These are phyloP conservation scores for Huntiella moniliformis DNA, from an alignment of 2,329 filamentous ascomycete species.

Conservation along the genomic window DNA sequence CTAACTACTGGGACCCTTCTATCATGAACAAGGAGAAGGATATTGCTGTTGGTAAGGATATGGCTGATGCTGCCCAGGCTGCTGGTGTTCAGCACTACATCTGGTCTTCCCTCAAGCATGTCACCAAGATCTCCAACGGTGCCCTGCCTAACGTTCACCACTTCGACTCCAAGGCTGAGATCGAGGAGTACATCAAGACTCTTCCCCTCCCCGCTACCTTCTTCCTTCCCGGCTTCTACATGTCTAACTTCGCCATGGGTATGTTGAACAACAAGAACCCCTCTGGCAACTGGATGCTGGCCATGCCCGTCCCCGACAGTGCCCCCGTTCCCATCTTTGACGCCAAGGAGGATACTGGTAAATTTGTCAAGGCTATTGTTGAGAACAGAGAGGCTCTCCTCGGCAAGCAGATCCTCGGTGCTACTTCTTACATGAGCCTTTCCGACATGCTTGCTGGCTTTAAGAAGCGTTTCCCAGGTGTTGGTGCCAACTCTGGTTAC, in stretches of 20 bases:
- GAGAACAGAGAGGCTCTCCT: constrained; percentile 13
- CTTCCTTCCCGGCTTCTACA: constrained; percentile 33
- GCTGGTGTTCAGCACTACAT: constrained; percentile 27
- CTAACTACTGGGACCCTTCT: constrained; percentile 17
- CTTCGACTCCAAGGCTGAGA: constrained; percentile 38
- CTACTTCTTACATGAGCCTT: constrained; percentile 21
- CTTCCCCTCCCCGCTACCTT: constrained; percentile 31
- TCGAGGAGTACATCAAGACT: constrained; percentile 35
- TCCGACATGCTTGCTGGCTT: constrained; percentile 17
- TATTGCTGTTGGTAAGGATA: constrained; percentile 24
- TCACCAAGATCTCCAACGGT: constrained; percentile 21
- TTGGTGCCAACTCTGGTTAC: constrained; percentile 19
- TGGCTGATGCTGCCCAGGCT: constrained; percentile 26
- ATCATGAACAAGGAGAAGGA: constrained; percentile 22
- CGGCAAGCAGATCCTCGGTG: constrained; percentile 21
- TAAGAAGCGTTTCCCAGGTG: constrained; percentile 18
- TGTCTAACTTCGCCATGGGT: constrained; percentile 27
- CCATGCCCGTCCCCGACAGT: constrained; percentile 17
- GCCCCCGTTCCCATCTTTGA: constrained; percentile 23
- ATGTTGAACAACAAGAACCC: constrained; percentile 16
- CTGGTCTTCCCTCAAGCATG: constrained; percentile 26
- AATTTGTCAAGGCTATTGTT: constrained; percentile 19
- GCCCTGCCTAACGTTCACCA: constrained; percentile 23
- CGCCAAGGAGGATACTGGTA: constrained; percentile 22
- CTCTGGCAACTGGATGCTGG: constrained; percentile 17